Base-by-base conservation (phyloP, 345 rosid species). In the Pistacia vera region DNA sequence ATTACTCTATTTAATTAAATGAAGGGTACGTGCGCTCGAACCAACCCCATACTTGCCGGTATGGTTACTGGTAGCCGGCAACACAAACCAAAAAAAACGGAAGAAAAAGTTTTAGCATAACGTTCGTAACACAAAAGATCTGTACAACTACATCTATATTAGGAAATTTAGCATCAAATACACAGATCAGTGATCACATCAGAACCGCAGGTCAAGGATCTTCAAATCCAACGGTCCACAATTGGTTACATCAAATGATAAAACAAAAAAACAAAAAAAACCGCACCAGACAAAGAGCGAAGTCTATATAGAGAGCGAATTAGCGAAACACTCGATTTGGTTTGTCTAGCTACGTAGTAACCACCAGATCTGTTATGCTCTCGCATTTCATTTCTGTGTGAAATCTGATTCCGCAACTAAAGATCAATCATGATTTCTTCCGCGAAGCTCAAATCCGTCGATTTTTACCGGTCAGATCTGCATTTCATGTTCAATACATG, bases 381-480 rank as follows among this genome's bases (percentile, higher is more conserved):
- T 48, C 77, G 73, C 56, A 25, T 69, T 61, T 63, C 66, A 62
- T 64, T n/a, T 35, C 41, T 55, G 16, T 13, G 52, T 41, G 46
- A 41, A 52, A 59, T 69, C 73, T 22, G 59, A 44, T 51, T 80
- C 62, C 52, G 67, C 22, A 17, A 22, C 41, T 4, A 1, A 30
- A 52, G 1, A 33, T 41, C 70, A 77, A 82, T 81, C 83, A 91
- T 91, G 96, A 68, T 91, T 56, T 85, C 93, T 44, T 68, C 90
- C 17, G 77, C 84, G 84, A 89, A 84, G 85, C 73, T 89, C 91
- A 91, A 89, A 69, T 85, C 96, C 73, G 88, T 91, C 61, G 96
- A 91, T 77, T 91, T 91, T 82, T 88, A 88, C 75, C 87, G 94
- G 94, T 90, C 72, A 74, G 82, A 80, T 78, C 79, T 66, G 75